phyloP scores from a whole-genome alignment of 306 rosid genomes.

The Rubus parviflorus region DNA sequence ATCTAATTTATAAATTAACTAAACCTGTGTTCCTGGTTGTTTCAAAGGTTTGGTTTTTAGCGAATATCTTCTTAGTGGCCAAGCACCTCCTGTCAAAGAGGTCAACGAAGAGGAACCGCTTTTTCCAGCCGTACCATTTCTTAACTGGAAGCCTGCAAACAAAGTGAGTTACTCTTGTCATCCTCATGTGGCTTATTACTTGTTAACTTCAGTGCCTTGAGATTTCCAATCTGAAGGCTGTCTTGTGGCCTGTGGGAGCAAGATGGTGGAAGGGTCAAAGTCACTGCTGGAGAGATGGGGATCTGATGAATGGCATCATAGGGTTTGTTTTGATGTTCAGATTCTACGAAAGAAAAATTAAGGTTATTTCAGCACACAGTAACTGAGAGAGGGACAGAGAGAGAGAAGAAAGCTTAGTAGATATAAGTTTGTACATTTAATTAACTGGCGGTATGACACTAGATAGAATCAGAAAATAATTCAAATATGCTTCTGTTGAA shows the following conservation, averaged over 20 bases:
- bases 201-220: conserved; percentile 1
- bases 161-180: conserved; percentile 51
- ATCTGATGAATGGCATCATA: not conserved
- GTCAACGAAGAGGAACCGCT: conserved; percentile 92
- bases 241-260: not conserved
- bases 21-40: conserved; percentile 17
- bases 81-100: conserved; percentile 78
- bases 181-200: conserved; percentile 6
- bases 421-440: not conserved
- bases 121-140: conserved; percentile 71
- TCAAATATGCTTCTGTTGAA: not conserved
- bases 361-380: not conserved
- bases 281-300: not conserved
- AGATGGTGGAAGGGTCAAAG: not conserved
- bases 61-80: conserved; percentile 87
- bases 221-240: not conserved
- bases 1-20: not conserved
- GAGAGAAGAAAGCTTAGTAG: not conserved
- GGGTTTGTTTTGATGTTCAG: not conserved
- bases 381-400: not conserved
- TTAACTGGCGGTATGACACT: not conserved
- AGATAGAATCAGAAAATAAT: not conserved
- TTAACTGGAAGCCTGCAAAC: conserved; percentile 49
- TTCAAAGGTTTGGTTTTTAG: conserved; percentile 85
- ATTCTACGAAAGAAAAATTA: not conserved